These are phyloP conservation scores for Cardiospermum halicacabum DNA, from an alignment of 345 rosid genomes.

Conservation along the genomic window DNA sequence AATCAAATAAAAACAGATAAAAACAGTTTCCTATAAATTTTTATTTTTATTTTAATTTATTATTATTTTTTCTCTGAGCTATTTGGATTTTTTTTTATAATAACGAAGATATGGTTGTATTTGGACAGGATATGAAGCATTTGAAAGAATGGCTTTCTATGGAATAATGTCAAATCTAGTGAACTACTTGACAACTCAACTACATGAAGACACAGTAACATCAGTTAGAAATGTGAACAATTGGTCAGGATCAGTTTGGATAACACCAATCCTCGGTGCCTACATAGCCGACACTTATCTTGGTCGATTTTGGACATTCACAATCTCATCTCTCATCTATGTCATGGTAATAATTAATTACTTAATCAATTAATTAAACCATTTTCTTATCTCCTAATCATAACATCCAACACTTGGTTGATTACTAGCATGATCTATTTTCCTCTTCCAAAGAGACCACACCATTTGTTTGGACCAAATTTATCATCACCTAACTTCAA, in stretches of 20 bases:
- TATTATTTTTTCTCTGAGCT: neutral
- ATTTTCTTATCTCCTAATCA: too few relatives aligned
- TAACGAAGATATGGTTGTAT: too few relatives aligned
- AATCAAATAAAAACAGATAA: too few relatives aligned
- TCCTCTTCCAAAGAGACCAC: conserved; percentile 4
- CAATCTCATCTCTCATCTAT: conserved; percentile 75
- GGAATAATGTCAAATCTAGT: conserved; percentile 86
- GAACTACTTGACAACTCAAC: conserved; percentile 68
- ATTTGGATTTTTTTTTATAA: neutral
- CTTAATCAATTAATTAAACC: neutral
- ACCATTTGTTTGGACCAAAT: conserved; percentile 25
- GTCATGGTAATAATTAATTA: conserved; percentile 41
- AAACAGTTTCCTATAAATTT: too few relatives aligned
- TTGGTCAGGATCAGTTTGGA: conserved; percentile 95
- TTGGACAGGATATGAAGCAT: conserved; percentile 80
- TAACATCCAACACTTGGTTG: too few relatives aligned
- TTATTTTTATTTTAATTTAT: too few relatives aligned
- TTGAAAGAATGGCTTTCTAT: conserved; percentile 94
- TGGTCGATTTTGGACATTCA: conserved; percentile 95
- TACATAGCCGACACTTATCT: conserved; percentile 84
- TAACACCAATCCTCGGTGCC: conserved; percentile 87
- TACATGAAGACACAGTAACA: conserved; percentile 79
- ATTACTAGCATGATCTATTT: conserved; percentile 5
- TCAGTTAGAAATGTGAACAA: conserved; percentile 85
- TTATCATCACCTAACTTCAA: conserved; percentile 13